Percentiles rank a stretch among this genome's conserved stretches.
phyloP scores from a whole-genome alignment of 148 eudicot genomes.

The Heliosperma pusillum region DNA sequence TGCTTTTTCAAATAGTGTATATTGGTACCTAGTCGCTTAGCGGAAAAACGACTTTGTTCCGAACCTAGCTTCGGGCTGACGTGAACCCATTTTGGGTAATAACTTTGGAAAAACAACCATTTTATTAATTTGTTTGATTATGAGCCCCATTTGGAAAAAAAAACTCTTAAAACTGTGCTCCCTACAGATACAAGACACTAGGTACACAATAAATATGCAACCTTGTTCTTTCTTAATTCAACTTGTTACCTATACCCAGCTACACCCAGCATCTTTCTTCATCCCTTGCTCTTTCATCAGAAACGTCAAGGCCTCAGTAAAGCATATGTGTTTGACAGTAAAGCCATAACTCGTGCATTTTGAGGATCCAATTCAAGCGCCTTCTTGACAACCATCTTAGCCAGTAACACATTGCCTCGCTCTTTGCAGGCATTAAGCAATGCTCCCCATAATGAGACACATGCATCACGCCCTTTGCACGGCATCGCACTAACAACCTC shows the following conservation, averaged over 20 bases:
- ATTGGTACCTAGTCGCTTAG: no score
- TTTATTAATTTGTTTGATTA: no score
- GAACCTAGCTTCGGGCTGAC: no score
- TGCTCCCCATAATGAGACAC: slow-evolving; percentile 64
- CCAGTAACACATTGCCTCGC: slow-evolving; percentile 50
- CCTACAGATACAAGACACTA: not conserved
- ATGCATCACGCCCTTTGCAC: slow-evolving; percentile 20
- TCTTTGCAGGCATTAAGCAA: slow-evolving; percentile 62
- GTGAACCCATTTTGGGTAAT: no score
- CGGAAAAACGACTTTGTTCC: no score
- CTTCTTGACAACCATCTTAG: slow-evolving; percentile 56
- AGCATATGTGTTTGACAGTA: slow-evolving; percentile 61
- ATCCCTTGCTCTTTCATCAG: slow-evolving; percentile 49
- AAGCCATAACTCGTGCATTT: slow-evolving; percentile 53
- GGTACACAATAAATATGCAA: not conserved
- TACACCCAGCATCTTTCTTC: slow-evolving; percentile 64
- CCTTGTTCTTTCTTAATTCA: slow-evolving; percentile 16
- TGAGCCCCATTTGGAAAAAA: no score
- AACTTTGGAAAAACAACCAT: no score
- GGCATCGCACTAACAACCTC: slow-evolving; percentile 46
- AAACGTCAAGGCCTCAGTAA: slow-evolving; percentile 43
- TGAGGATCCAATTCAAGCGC: slow-evolving; percentile 67
- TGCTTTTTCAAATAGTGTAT: no score
- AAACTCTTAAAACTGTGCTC: not conserved
- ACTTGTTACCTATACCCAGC: slow-evolving; percentile 44